Base-by-base conservation (phyloP, 2,329 filamentous ascomycete species). In the Chalaropsis ovoidea region DNA sequence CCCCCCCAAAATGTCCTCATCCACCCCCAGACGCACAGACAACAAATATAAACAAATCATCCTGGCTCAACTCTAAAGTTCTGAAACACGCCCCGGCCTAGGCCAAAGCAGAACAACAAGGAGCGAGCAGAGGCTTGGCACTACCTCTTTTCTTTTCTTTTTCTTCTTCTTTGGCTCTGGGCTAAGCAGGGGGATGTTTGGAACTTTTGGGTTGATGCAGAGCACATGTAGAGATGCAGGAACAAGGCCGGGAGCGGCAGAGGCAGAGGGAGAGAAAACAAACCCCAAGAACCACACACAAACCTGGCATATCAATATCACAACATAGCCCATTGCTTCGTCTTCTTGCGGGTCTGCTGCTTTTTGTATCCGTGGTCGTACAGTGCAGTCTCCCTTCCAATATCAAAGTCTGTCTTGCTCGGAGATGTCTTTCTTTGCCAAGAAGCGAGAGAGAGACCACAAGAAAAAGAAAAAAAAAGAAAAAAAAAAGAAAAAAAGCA, bases 21-120 rank as follows among this genome's bases (percentile, higher is more conserved):
- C 31, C 31, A 22, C n/a, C 47, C 47, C 22, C 47, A 63, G 22
- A 43, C 17, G 60, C 52, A 56, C 52, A 17, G 52, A 56, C 52
- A 19, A 19, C 17, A n/a, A 31, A 31, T 15, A 49, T 49, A 49
- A 49, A 49, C 47, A 49, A 49, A 35, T 56, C 52, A 31, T n/a
- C 52, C 52, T 56, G 52, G 52, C 24, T 31, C 31, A 56, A 56
- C 52, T 56, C 52, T 56, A 56, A 56, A 56, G 13, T 35, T 56
- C 52, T 56, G 52, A 56, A 56, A 56, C 52, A 56, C 6, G 52
- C 52, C 52, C 52, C 24, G 52, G 52, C 27, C 52, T 35, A n/a
- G 52, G 52, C 22, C 52, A n/a, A 27, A 56, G 52, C 22, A 56
- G 8, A 54, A 54, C 49, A 42, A 43, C 52, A 56, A 31, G 52